Conservation (phyloP, 495 filamentous ascomycete species). For the Aspergillus bridgeri region DNA sequence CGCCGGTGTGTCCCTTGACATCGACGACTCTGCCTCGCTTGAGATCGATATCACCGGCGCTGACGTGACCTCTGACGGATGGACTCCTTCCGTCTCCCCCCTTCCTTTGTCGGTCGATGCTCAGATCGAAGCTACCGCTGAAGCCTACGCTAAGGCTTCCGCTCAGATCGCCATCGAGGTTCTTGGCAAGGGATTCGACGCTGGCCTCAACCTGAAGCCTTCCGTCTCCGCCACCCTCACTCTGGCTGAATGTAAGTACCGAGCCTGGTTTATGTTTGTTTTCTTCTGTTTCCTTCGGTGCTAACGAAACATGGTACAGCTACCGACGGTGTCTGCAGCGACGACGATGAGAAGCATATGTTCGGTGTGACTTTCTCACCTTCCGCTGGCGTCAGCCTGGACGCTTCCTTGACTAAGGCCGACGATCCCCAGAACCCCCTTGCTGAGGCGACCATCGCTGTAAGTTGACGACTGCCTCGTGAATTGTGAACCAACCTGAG, state of each 20-base stretch:
- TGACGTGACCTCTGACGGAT: constrained; percentile 25
- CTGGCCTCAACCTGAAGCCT: constrained; percentile 33
- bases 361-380: constrained; percentile 19
- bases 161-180: constrained; percentile 26
- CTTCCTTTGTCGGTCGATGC: constrained; percentile 25
- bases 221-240: constrained; percentile 24
- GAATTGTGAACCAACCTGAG: not conserved
- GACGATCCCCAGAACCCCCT: constrained; percentile 13
- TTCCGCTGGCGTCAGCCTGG: constrained; percentile 17
- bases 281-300: not conserved
- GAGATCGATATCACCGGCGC: constrained; percentile 28
- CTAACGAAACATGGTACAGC: constrained; percentile 12
- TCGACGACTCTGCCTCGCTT: constrained; percentile 25
- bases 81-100: constrained; percentile 25
- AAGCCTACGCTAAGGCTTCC: constrained; percentile 24
- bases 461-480: constrained; percentile 14
- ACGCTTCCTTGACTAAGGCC: constrained; percentile 11
- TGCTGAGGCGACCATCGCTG: constrained; percentile 10
- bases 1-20: constrained; percentile 21
- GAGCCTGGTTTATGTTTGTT: not conserved
- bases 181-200: constrained; percentile 32
- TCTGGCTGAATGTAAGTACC: constrained; percentile 23
- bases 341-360: constrained; percentile 7
- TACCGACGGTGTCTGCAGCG: constrained; percentile 12
- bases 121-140: constrained; percentile 19